These are phyloP conservation scores for Aspergillus quadrilineatus DNA, from an alignment of 2,329 filamentous ascomycete genomes.

Conservation along the genomic window DNA sequence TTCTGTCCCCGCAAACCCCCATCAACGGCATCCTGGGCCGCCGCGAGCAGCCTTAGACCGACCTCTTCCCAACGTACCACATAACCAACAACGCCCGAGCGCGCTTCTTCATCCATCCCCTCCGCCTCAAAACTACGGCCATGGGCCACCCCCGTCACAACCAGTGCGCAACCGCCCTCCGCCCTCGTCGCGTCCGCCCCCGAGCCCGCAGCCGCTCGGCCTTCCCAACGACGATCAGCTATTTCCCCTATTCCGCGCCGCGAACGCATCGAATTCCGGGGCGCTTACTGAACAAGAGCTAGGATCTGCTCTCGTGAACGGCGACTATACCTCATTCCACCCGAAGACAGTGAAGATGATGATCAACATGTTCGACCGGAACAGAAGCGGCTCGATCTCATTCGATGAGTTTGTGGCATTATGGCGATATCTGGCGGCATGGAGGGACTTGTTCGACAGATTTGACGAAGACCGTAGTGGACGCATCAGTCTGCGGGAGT, in stretches of 20 bases:
- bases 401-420: conserved; percentile 96
- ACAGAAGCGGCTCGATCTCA: conserved; percentile 82
- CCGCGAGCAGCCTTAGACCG: conserved; percentile 21
- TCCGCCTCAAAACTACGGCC: conserved; percentile 49
- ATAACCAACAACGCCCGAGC: conserved; percentile 31
- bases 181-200: conserved; percentile 62
- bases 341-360: conserved; percentile 95
- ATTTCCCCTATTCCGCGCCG: conserved; percentile 81
- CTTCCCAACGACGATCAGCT: conserved; percentile 59
- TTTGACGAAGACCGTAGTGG: conserved; percentile 87
- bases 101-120: conserved; percentile 43
- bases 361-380: conserved; percentile 98
- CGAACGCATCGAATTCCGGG: conserved; percentile 76
- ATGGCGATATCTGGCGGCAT: conserved; percentile 93
- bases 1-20: conserved; percentile 22
- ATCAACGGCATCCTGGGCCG: conserved; percentile 21
- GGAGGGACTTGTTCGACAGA: conserved; percentile 90
- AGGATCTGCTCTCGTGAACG: conserved; percentile 87
- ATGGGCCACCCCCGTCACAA: conserved; percentile 50
- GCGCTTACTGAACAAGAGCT: conserved; percentile 84
- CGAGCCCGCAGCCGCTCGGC: conserved; percentile 58
- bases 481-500: conserved; percentile 82
- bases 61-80: conserved; percentile 17
- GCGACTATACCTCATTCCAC: conserved; percentile 93
- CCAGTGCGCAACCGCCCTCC: conserved; percentile 58